These are phyloP conservation scores for Thalassia testudinum DNA, from an alignment of 116 monocot genomes.

Conservation along the genomic window DNA sequence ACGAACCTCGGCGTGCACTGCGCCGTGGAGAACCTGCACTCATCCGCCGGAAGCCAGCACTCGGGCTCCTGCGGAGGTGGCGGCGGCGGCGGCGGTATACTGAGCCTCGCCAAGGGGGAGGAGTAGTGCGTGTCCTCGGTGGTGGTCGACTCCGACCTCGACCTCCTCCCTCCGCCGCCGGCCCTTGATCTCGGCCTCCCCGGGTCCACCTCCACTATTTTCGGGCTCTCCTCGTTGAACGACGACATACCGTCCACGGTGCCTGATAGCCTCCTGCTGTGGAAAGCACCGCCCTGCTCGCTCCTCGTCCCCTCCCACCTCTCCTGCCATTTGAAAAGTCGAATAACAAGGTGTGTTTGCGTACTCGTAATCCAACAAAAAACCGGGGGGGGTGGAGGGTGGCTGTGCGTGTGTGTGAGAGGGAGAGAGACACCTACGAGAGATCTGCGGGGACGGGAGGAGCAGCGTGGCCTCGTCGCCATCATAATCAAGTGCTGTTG, in stretches of 20 bases:
- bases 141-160: constrained; percentile 5
- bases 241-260: constrained; percentile 15
- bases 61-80: constrained; percentile 33
- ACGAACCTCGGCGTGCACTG: constrained; percentile 63
- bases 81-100: constrained; percentile 11
- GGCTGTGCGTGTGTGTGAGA: neutral
- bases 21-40: constrained; percentile 43
- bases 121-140: constrained; percentile 20
- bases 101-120: constrained; percentile 13
- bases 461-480: neutral
- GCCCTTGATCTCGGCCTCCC: constrained; percentile 44
- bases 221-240: constrained; percentile 38
- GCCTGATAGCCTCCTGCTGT: constrained; percentile 41
- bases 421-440: constrained; percentile 20
- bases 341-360: neutral
- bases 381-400: too few species aligned
- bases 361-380: neutral
- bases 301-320: constrained; percentile 34
- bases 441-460: constrained; percentile 28
- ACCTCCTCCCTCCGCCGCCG: constrained; percentile 7
- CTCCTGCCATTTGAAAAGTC: constrained; percentile 18
- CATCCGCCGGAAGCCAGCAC: constrained; percentile 31
- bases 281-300: constrained; percentile 18
- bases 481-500: neutral
- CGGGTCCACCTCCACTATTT: constrained; percentile 77